These are phyloP conservation scores for Otatea glauca DNA, from an alignment of 176 grass and related monocot species.

Conservation along the genomic window DNA sequence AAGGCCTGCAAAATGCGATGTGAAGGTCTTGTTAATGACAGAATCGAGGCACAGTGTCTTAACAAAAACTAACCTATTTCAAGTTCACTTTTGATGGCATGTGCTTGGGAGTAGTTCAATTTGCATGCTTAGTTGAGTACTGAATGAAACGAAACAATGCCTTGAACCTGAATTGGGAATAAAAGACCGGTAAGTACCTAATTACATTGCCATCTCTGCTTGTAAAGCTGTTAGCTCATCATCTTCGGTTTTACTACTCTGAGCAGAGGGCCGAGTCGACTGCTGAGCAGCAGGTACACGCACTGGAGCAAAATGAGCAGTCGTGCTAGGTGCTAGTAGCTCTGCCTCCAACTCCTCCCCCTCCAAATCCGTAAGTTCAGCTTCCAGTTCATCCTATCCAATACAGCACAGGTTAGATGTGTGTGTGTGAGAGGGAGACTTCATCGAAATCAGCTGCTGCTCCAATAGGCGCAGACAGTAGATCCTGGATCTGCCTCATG, in stretches of 20 bases:
- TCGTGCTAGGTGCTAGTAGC: conserved; percentile 71
- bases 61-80: conserved; percentile 4
- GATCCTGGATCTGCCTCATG: conserved; percentile 95
- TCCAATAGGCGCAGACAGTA: conserved; percentile 78
- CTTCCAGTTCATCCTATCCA: conserved; percentile 92
- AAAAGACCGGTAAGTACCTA: conserved; percentile 49
- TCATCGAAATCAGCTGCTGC: conserved; percentile 93
- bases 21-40: background rate
- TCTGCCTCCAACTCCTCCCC: conserved; percentile 78
- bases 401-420: conserved; percentile 40
- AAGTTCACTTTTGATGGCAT: background rate
- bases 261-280: conserved; percentile 58
- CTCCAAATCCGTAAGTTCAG: conserved; percentile 89
- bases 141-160: background rate
- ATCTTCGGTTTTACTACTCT: conserved; percentile 68
- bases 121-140: background rate
- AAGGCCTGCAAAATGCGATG: conserved; percentile 34
- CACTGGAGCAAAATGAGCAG: conserved; percentile 48
- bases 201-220: conserved; percentile 94
- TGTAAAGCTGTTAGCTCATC: conserved; percentile 90
- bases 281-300: conserved; percentile 56
- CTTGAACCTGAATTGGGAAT: background rate
- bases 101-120: background rate
- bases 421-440: conserved; percentile 41
- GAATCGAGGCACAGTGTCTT: background rate